A percentile compares a stretch with the other conserved stretches of the same genome.
Evolutionary conservation across 495 filamentous ascomycete species (phyloP).

Genomic region (Xylaria cubensis): DNA sequence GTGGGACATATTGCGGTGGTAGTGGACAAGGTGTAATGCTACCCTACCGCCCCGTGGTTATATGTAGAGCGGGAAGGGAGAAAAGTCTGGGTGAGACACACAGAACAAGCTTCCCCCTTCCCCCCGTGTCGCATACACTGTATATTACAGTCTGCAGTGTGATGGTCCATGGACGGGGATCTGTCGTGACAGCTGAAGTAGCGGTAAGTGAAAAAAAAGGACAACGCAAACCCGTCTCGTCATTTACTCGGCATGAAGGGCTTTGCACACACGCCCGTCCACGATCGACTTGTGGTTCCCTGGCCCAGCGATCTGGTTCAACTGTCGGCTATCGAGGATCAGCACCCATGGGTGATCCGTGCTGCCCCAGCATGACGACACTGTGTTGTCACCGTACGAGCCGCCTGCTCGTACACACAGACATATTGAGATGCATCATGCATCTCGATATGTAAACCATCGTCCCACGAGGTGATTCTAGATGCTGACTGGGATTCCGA

Average conservation of each 20-base stretch:
- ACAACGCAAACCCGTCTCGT: slow-evolving; percentile 7
- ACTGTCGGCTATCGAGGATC: slow-evolving; percentile 41
- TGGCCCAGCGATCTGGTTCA: slow-evolving; percentile 44
- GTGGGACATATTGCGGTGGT: background rate
- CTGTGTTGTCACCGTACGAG: slow-evolving; percentile 21
- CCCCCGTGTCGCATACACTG: background rate
- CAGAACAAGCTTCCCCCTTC: background rate
- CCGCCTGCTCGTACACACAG: background rate
- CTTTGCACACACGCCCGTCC: slow-evolving; percentile 8
- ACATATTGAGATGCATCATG: background rate
- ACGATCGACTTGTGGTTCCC: slow-evolving; percentile 20
- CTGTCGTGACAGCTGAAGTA: slow-evolving; percentile 27
- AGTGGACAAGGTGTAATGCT: background rate
- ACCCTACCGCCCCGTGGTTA: background rate
- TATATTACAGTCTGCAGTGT: background rate
- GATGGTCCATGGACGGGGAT: background rate
- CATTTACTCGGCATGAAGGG: slow-evolving; percentile 3
- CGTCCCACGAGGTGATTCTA: background rate
- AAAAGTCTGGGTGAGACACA: background rate
- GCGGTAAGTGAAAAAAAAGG: slow-evolving; percentile 23
- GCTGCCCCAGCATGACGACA: slow-evolving; percentile 2
- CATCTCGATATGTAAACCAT: background rate
- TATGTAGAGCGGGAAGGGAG: background rate
- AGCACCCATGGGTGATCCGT: slow-evolving; percentile 11
- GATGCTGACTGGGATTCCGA: background rate